A percentile compares a stretch with the other conserved stretches of the same genome.
These are phyloP conservation scores for Cadophora sp. DNA, from an alignment of 2,329 filamentous ascomycete genomes.

Conservation along the genomic window DNA sequence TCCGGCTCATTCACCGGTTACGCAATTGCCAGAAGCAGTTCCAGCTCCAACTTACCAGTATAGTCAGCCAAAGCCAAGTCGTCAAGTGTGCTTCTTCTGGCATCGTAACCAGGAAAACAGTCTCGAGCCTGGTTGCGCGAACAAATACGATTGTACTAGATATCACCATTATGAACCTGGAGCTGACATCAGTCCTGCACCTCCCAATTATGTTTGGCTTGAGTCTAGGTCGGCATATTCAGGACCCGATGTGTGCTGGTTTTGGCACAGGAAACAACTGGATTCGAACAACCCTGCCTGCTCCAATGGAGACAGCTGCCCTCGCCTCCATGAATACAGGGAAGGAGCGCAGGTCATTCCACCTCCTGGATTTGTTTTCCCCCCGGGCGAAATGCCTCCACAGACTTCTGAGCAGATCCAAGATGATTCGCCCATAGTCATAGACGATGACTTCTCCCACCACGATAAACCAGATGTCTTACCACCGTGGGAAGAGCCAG, in stretches of 20 bases:
- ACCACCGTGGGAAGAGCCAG: conserved; percentile 9
- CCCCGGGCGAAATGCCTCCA: not conserved
- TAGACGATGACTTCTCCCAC: not conserved
- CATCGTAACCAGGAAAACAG: not conserved
- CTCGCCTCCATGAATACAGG: conserved; percentile 19
- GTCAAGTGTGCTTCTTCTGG: conserved; percentile 12
- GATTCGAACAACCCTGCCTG: not conserved
- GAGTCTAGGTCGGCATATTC: not conserved
- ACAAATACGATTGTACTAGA: not conserved
- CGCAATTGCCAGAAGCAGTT: conserved; percentile 8
- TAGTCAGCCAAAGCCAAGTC: not conserved
- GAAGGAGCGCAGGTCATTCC: conserved; percentile 10
- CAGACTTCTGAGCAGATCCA: not conserved
- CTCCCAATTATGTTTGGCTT: not conserved
- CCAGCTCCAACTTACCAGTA: not conserved
- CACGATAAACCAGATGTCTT: not conserved
- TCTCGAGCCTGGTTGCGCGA: not conserved
- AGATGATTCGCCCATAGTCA: not conserved
- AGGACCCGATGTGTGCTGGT: conserved; percentile 16
- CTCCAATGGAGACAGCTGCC: conserved; percentile 11
- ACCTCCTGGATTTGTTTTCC: conserved; percentile 1
- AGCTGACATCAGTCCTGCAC: conserved; percentile 1
- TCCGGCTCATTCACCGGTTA: not conserved
- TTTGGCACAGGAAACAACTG: conserved; percentile 19
- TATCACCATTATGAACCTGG: conserved; percentile 7